Percentiles rank a stretch among this genome's conserved stretches.
Evolutionary conservation across 1,284 basidiomycete species (phyloP).

Genomic region (Cryptococcus floricola): DNA sequence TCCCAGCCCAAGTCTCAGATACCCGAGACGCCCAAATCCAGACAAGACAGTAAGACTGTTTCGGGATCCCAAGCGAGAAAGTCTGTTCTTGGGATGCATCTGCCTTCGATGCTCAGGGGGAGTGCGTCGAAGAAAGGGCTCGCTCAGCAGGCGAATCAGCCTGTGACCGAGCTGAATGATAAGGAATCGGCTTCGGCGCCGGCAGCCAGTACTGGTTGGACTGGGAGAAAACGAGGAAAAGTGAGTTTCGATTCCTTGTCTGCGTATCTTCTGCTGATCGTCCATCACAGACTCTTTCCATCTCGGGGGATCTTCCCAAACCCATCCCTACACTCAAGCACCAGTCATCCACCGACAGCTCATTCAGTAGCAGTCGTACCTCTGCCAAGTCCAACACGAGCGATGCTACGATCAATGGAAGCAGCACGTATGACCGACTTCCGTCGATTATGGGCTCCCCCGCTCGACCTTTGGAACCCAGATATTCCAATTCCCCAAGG

Average conservation of each 20-base stretch:
- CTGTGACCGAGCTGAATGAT: too few relatives aligned
- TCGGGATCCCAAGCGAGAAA: constrained; percentile 34
- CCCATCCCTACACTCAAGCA: constrained; percentile 19
- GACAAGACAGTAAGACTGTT: neutral
- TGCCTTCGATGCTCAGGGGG: constrained; percentile 74
- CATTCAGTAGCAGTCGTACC: constrained; percentile 10
- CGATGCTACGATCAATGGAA: constrained; percentile 32
- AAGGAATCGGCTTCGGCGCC: neutral
- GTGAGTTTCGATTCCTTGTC: constrained; percentile 53
- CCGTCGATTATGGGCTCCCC: constrained; percentile 88
- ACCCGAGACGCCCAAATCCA: constrained; percentile 21
- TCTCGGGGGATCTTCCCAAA: constrained; percentile 57
- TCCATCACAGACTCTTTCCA: constrained; percentile 68
- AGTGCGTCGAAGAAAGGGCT: constrained; percentile 72
- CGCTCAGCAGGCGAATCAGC: constrained; percentile 18
- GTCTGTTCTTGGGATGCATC: constrained; percentile 56
- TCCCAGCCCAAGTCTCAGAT: neutral
- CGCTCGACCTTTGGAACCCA: constrained; percentile 50
- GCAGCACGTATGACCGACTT: constrained; percentile 59
- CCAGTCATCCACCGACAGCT: constrained; percentile 29
- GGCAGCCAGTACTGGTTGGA: constrained; percentile 60
- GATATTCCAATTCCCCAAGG: constrained; percentile 19
- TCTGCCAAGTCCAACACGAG: constrained; percentile 21
- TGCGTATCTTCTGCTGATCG: neutral
- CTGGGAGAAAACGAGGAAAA: constrained; percentile 88